Conservation (phyloP, 139 green algal genomes). For the Coelastrella sp. region DNA sequence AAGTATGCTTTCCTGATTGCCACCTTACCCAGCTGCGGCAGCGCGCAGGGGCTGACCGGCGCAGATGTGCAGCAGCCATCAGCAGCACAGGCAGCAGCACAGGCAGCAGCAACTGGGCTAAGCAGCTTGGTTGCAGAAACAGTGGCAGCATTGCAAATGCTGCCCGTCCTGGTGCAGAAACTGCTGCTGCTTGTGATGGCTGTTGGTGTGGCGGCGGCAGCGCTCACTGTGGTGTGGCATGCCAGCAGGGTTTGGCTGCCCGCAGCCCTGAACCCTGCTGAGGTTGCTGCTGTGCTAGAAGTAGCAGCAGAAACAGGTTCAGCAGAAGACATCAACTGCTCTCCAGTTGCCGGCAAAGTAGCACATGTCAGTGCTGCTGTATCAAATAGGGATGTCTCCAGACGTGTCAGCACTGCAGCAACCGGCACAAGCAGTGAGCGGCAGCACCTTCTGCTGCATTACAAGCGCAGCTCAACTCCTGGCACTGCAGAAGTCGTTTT, state of each 20-base stretch:
- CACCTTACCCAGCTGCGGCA: conserved; percentile 35
- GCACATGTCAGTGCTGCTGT: neutral
- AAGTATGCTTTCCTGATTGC: conserved; percentile 75
- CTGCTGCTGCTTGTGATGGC: conserved; percentile 11
- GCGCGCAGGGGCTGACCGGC: conserved; percentile 6
- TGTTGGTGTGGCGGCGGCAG: neutral
- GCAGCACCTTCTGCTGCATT: neutral
- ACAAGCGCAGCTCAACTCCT: neutral
- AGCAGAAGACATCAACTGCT: neutral
- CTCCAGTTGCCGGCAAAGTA: neutral
- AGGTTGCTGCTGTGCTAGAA: neutral
- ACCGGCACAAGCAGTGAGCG: neutral
- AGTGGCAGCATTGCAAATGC: conserved; percentile 2
- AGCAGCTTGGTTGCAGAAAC: neutral
- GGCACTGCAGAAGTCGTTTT: neutral
- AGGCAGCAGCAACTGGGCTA: neutral
- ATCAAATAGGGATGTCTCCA: neutral
- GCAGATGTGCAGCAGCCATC: neutral
- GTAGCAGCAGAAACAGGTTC: neutral
- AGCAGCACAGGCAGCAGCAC: conserved; percentile 19
- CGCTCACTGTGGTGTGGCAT: conserved; percentile 30
- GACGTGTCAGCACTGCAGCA: neutral
- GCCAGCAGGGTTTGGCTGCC: conserved; percentile 36
- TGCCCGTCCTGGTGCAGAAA: conserved; percentile 8
- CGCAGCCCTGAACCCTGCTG: conserved; percentile 14